These are phyloP conservation scores for Stenocarpella maydis DNA, from an alignment of 2,329 filamentous ascomycete species.

Conservation along the genomic window DNA sequence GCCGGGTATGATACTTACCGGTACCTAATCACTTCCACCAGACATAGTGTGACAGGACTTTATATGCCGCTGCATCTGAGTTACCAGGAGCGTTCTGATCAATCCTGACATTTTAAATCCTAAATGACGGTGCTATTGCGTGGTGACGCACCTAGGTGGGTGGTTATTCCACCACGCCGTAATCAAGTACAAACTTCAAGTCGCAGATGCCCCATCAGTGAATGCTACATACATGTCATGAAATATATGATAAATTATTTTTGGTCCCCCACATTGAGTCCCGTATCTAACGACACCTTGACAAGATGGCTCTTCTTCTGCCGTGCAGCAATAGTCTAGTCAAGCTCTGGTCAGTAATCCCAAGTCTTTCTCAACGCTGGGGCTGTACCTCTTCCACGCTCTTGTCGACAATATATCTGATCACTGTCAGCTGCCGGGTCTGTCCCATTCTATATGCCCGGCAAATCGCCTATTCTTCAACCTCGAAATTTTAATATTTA, in stretches of 20 bases:
- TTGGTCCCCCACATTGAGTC: not conserved
- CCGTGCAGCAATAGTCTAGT: not conserved
- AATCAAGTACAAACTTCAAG: not conserved
- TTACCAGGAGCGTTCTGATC: too few species aligned
- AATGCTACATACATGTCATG: not conserved
- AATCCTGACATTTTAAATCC: too few species aligned
- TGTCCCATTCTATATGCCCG: not conserved
- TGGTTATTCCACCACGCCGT: not conserved
- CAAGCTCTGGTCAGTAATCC: not conserved
- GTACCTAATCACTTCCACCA: too few species aligned
- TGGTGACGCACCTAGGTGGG: not conserved
- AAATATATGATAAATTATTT: not conserved
- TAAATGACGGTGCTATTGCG: too few species aligned
- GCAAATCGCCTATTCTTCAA: not conserved
- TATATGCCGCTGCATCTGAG: too few species aligned
- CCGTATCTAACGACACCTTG: not conserved
- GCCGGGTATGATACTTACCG: too few species aligned
- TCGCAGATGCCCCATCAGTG: not conserved
- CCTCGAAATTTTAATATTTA: not conserved
- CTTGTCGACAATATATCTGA: not conserved
- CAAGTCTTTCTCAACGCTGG: not conserved
- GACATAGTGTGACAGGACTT: too few species aligned
- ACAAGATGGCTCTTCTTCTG: not conserved
- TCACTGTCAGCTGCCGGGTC: not conserved
- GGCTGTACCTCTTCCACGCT: not conserved